Base-by-base conservation (phyloP, 345 rosid species). In the Moringa oleifera region DNA sequence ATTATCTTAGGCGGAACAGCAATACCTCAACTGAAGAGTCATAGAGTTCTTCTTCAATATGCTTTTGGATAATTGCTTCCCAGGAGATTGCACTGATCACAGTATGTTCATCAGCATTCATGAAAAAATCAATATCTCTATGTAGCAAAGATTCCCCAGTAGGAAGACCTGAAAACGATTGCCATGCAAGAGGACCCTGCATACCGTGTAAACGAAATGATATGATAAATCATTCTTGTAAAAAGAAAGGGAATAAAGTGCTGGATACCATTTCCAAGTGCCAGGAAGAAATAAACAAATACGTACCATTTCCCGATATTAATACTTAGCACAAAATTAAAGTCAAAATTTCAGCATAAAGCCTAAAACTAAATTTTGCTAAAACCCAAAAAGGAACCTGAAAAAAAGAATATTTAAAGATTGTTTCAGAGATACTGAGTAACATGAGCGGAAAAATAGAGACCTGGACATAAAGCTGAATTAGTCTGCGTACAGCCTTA, bases 171-270 rank as follows among this genome's bases (percentile, higher is more conserved):
- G 91, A 79, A 68, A 85, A 63, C 52, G 99, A 81, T 62, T 88
- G 86, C 95, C 92, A 94, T 66, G 89, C 96, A 72, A 88, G 85
- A 69, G 99, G 99, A 75, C 97, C 97, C 99, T 94, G 73, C 71
- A 80, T 51, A 57, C 54, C 21, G 63, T 21, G 51, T 55, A 72
- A 73, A 69, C 25, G 56, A 64, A 57, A 57, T 56, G 21, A 55
- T 21, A 45, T 7, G 58, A 58, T 37, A 6, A 36, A 41, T 15
- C 47, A 41, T 7, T 41, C 13, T 41, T 41, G 37, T 33, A 55
- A 67, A 21, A 41, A 16, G 47, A 11, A 41, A 41, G 47, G 47
- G 13, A 41, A 41, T 1, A 41, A 41, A 11, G 2, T 4, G 47
- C 13, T 4, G 47, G 13, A 41, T 11, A 28, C 33, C 33, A 28